Evolutionary conservation across 441 rosid species (phyloP).

Genomic region (Lepidium campestre): DNA sequence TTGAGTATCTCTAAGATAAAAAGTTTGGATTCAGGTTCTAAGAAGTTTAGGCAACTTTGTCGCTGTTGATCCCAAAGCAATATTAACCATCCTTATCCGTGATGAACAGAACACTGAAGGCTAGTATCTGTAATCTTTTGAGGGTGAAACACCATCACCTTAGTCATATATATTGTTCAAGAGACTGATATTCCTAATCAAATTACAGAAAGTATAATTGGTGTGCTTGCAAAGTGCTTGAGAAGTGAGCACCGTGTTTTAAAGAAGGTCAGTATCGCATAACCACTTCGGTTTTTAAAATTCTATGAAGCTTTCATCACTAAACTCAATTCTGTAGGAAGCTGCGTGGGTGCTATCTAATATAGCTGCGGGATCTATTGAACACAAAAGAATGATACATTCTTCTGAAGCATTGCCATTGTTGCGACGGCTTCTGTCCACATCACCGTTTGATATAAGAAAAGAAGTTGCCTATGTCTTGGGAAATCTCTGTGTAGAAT

Average conservation of each 20-base stretch:
- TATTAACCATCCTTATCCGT: constrained; percentile 48
- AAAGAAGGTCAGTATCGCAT: constrained; percentile 62
- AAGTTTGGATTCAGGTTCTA: constrained; percentile 50
- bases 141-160: constrained; percentile 4
- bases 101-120: constrained; percentile 76
- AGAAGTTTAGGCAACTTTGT: constrained; percentile 88
- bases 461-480: constrained; percentile 90
- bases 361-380: constrained; percentile 89
- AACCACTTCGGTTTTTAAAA: not conserved
- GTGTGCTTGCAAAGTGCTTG: constrained; percentile 77
- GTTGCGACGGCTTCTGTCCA: constrained; percentile 59
- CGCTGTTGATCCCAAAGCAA: constrained; percentile 75
- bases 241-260: constrained; percentile 85
- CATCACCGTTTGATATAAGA: constrained; percentile 79
- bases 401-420: constrained; percentile 62
- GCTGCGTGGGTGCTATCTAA: constrained; percentile 96
- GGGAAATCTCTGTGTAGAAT: constrained; percentile 89
- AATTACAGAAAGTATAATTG: constrained; percentile 53
- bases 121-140: constrained; percentile 30
- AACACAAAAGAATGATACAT: constrained; percentile 72
- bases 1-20: constrained; percentile 8
- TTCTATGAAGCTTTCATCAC: not conserved
- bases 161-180: constrained; percentile 2
- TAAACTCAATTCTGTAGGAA: constrained; percentile 46
- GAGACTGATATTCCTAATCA: constrained; percentile 15